These are phyloP conservation scores for Persicaria maculosa DNA, from an alignment of 148 eudicot genomes.

Conservation along the genomic window DNA sequence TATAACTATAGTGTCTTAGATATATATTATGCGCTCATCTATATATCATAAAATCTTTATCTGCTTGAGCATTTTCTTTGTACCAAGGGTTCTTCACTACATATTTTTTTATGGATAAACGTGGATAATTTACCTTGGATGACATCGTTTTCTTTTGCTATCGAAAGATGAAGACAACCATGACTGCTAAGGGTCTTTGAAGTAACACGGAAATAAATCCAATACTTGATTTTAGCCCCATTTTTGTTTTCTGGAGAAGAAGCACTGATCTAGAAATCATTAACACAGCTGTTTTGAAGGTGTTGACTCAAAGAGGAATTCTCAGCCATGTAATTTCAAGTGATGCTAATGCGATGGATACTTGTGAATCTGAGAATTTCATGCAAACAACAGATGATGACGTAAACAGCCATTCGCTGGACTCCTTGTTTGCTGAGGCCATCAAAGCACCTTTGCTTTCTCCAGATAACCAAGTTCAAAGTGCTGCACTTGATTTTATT, in stretches of 20 bases:
- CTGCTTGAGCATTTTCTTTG: neutral
- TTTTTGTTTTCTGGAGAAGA: neutral
- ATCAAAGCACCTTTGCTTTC: constrained; percentile 87
- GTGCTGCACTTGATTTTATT: constrained; percentile 59
- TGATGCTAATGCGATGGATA: constrained; percentile 30
- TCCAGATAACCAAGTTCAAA: constrained; percentile 72
- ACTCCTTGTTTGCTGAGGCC: constrained; percentile 86
- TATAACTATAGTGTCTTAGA: neutral
- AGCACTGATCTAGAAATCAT: constrained; percentile 17
- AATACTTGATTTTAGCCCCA: neutral
- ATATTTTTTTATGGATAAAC: neutral
- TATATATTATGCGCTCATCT: neutral
- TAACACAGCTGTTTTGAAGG: constrained; percentile 68
- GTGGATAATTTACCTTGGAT: neutral
- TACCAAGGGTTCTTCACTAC: neutral
- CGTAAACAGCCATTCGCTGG: constrained; percentile 36
- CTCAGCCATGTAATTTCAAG: constrained; percentile 43
- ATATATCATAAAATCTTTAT: neutral
- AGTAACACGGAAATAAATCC: neutral
- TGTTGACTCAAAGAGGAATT: constrained; percentile 70
- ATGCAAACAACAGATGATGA: constrained; percentile 41
- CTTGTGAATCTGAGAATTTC: constrained; percentile 52
- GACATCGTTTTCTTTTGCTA: neutral
- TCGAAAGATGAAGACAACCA: neutral
- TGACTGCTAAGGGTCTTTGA: neutral